Conservation (phyloP, 768 basidiomycete species). For the Mycena indigotica region DNA sequence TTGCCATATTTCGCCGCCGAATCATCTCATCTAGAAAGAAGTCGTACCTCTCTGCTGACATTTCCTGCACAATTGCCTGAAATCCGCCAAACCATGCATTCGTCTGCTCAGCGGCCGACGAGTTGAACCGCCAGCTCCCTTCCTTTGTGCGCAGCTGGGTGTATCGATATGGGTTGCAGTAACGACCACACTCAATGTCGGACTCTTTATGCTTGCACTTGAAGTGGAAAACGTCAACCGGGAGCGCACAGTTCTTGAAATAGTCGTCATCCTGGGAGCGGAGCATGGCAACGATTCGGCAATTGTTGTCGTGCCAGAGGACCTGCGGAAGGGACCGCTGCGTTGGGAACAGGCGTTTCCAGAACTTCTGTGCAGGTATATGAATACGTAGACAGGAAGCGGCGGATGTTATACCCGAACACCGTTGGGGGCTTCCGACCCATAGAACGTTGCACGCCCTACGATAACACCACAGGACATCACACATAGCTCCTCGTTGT, state of each 20-base stretch:
- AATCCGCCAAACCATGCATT: slow-evolving; percentile 37
- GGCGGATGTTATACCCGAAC: no score
- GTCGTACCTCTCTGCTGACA: slow-evolving; percentile 20
- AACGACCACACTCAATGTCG: slow-evolving; percentile 14
- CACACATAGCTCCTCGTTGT: slow-evolving; percentile 31
- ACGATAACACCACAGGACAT: slow-evolving; percentile 26
- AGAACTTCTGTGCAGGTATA: slow-evolving; percentile 22
- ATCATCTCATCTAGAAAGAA: slow-evolving; percentile 19
- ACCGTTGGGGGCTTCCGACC: slow-evolving; percentile 27
- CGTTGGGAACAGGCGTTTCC: slow-evolving; percentile 28
- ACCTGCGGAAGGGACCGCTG: slow-evolving; percentile 25
- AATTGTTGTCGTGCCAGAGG: no score
- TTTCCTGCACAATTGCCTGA: slow-evolving; percentile 25
- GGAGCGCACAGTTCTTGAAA: slow-evolving; percentile 27
- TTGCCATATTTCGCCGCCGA: slow-evolving; percentile 21
- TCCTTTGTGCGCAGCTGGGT: slow-evolving; percentile 23
- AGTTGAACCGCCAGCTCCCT: slow-evolving; percentile 35
- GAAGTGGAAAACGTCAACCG: slow-evolving; percentile 42
- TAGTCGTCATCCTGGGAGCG: slow-evolving; percentile 19
- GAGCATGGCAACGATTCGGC: no score
- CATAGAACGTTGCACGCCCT: slow-evolving; percentile 25
- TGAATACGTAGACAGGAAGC: no score
- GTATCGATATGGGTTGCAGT: slow-evolving; percentile 19
- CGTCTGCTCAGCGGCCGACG: slow-evolving; percentile 31
- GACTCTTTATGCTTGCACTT: slow-evolving; percentile 36